phyloP scores from a whole-genome alignment of 2,329 filamentous ascomycete genomes.

The Stenocarpella maydis region DNA sequence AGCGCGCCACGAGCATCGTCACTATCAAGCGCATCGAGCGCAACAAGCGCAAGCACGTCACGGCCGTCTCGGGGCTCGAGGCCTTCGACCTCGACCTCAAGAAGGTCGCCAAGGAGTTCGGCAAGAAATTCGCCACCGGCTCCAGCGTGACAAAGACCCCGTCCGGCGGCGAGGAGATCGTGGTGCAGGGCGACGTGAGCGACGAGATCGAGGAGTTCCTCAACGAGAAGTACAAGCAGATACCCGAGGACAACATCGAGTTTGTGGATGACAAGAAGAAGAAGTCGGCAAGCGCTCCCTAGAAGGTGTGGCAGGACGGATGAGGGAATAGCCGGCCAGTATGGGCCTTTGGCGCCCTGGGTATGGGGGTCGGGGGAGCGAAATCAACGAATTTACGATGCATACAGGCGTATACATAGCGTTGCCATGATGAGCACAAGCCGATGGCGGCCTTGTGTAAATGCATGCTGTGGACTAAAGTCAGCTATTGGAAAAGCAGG shows the following conservation, averaged over 20 bases:
- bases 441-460: not conserved
- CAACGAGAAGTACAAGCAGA: constrained; percentile 84
- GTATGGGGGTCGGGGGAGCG: not conserved
- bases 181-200: constrained; percentile 95
- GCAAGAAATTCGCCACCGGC: constrained; percentile 98
- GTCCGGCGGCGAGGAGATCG: constrained; percentile 91
- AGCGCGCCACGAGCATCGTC: constrained; percentile 82
- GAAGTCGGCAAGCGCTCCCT: constrained; percentile 65
- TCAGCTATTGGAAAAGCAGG: not conserved
- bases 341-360: too few species aligned
- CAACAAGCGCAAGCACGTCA: constrained; percentile 98
- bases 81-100: constrained; percentile 92
- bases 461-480: constrained; percentile 32
- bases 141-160: constrained; percentile 89
- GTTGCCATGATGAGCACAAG: not conserved
- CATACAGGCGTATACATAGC: not conserved
- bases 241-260: constrained; percentile 96
- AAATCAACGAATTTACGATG: not conserved
- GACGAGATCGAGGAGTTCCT: constrained; percentile 94
- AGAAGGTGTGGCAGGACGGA: constrained; percentile 9
- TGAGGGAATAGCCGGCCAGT: not conserved
- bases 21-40: constrained; percentile 97
- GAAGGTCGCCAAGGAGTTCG: constrained; percentile 92
- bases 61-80: constrained; percentile 89
- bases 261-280: constrained; percentile 96